Conservation (phyloP, 2,329 filamentous ascomycete species). For the Colletotrichum brevisporum region DNA sequence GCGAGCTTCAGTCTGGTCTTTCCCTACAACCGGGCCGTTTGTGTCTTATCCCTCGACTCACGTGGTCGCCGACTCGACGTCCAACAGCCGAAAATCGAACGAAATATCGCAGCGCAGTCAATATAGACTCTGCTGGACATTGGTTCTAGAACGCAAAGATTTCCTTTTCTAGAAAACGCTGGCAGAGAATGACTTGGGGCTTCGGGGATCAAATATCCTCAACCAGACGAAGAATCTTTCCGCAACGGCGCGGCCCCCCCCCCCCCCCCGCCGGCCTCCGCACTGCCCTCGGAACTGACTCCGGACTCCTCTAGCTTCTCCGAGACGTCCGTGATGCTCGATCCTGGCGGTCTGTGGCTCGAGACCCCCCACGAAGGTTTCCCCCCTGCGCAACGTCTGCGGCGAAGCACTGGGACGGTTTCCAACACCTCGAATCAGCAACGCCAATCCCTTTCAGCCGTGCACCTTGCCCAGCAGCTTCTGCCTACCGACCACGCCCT, state of each 20-base stretch:
- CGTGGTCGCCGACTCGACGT: neutral
- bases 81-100: neutral
- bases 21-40: conserved; percentile 7
- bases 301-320: conserved; percentile 26
- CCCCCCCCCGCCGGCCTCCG: conserved; percentile 7
- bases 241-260: neutral
- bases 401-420: conserved; percentile 22
- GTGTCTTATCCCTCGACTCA: conserved; percentile 5
- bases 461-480: neutral
- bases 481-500: neutral
- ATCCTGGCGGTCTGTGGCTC: conserved; percentile 17
- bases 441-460: neutral
- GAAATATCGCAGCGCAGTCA: neutral
- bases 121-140: neutral
- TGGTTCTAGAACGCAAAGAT: neutral
- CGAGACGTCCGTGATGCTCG: conserved; percentile 20
- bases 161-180: neutral
- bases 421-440: conserved; percentile 17
- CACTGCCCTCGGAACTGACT: conserved; percentile 11
- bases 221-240: neutral
- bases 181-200: neutral
- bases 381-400: conserved; percentile 25
- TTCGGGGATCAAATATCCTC: conserved; percentile 3
- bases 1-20: neutral
- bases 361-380: conserved; percentile 19